Evolutionary conservation across 352 stramenopile species (phyloP), one percentile per base, ranked within the genome.

Genomic region (Globisporangium barbulae): DNA sequence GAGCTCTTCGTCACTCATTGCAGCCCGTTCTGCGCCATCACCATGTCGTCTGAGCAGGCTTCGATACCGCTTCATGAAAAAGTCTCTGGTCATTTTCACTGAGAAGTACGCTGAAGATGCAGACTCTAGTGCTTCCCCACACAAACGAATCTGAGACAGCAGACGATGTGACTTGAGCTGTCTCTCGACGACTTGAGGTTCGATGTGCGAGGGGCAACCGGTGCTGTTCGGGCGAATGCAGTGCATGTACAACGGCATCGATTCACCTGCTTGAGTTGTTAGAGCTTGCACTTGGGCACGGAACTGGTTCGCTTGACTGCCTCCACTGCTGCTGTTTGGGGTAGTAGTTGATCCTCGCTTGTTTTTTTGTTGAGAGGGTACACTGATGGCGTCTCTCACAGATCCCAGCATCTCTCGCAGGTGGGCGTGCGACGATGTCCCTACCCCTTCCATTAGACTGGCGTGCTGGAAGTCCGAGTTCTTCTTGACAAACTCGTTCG

Each of bases 401-500:
- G 44, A 58, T 13, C 61, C 15, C 12, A 87, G 15, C 65, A 85
- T 78, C 22, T 57, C 37, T n/a, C 35, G 56, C 33, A 87, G 62
- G 8, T 71, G 25, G 22, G 25, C 31, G 61, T 71, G 73, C 41
- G 50, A 56, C 2, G 75, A 80, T n/a, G 53, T 42, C 15, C 64
- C 69, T 2, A 90, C 56, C 5, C 62, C 69, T 13, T 71, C 63
- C 15, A 83, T 21, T 6, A 91, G 28, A 22, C 61, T 73, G 42
- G 64, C 15, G 21, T 76, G 78, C 59, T 79, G 68, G 19, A 82
- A 85, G 19, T 91, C 80, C 3, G 80, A 84, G 49, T 91, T 89
- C 62, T 89, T 89, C 60, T 79, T 78, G 21, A 91, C 78, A 60
- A 91, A 91, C 7, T 86, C 77, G 10, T 42, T 75, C 13, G 78